Percentiles rank a stretch among this genome's conserved stretches.
phyloP scores from a whole-genome alignment of 257 asterid genomes.

The Solanum clarkiae region DNA sequence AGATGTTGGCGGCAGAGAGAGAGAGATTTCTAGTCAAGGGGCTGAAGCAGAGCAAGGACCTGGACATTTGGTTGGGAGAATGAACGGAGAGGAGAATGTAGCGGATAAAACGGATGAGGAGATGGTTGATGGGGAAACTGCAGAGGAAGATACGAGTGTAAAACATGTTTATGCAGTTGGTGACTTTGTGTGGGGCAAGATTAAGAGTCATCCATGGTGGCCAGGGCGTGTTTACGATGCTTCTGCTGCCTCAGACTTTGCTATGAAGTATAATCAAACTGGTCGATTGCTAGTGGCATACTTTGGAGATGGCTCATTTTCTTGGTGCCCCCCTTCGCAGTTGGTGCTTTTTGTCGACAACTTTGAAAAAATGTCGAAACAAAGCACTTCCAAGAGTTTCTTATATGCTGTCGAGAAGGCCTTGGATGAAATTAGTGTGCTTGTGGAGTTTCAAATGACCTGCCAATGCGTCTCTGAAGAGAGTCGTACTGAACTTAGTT shows the following conservation, averaged over 20 bases:
- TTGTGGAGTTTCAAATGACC: conserved; percentile 27
- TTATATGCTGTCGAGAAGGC: conserved; percentile 35
- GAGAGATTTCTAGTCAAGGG: background rate
- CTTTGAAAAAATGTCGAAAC: conserved; percentile 26
- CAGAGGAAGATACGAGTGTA: background rate
- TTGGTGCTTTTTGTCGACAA: conserved; percentile 45
- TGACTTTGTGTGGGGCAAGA: conserved; percentile 86
- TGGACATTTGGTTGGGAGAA: background rate
- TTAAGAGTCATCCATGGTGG: conserved; percentile 83
- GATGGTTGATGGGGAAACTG: background rate
- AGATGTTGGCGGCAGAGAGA: background rate
- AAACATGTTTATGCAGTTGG: conserved; percentile 42
- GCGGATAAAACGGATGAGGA: background rate
- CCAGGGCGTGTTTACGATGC: conserved; percentile 75
- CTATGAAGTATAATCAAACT: conserved; percentile 28
- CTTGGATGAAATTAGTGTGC: conserved; percentile 35
- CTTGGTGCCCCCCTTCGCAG: conserved; percentile 67
- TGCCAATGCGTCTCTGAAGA: conserved; percentile 38
- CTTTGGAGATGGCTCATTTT: conserved; percentile 65
- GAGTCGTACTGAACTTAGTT: conserved; percentile 17
- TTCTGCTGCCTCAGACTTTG: conserved; percentile 48
- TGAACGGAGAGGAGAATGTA: background rate
- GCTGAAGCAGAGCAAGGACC: background rate
- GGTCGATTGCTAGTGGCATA: conserved; percentile 57
- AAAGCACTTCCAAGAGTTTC: conserved; percentile 23